Conservation (phyloP, 768 basidiomycete species). For the Mycena haematopus region DNA sequence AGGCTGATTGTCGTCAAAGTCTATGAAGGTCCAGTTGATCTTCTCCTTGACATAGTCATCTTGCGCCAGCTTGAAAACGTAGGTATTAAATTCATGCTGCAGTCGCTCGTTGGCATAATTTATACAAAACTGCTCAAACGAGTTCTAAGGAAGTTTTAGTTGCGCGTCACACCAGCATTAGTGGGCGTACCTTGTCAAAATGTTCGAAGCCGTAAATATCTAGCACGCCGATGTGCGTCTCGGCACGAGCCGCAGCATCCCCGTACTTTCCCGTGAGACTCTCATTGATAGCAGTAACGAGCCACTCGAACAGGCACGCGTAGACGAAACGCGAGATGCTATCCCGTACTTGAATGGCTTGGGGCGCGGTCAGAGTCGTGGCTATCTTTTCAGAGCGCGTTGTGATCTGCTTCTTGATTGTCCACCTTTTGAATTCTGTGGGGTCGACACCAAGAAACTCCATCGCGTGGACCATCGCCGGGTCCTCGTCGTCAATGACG, state of each 20-base stretch:
- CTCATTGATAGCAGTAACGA: constrained; percentile 96
- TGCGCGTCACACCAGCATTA: neutral
- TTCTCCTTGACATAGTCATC: constrained; percentile 98
- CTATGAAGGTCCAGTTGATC: constrained; percentile 99
- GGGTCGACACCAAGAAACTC: constrained; percentile 89
- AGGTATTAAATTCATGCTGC: constrained; percentile 99
- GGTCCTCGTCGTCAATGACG: constrained; percentile 81
- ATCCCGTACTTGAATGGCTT: constrained; percentile 95
- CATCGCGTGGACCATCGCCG: constrained; percentile 79
- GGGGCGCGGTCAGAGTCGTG: constrained; percentile 81
- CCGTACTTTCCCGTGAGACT: constrained; percentile 93
- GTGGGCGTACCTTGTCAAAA: constrained; percentile 82
- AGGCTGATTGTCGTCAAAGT: constrained; percentile 98
- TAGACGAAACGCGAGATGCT: constrained; percentile 98
- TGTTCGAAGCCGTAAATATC: constrained; percentile 99
- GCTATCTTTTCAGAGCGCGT: constrained; percentile 97
- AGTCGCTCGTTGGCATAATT: constrained; percentile 99
- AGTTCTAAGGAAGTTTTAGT: constrained; percentile 57
- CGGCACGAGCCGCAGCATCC: constrained; percentile 86
- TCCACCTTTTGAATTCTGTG: constrained; percentile 99
- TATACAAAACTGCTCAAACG: constrained; percentile 98
- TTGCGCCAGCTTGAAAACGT: constrained; percentile 98
- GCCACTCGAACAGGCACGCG: constrained; percentile 98
- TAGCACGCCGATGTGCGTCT: constrained; percentile 98
- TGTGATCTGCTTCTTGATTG: constrained; percentile 94